Percentiles rank a stretch among this genome's conserved stretches.
phyloP scores from a whole-genome alignment of 2,329 filamentous ascomycete species.

The Trichophaea hybrida region DNA sequence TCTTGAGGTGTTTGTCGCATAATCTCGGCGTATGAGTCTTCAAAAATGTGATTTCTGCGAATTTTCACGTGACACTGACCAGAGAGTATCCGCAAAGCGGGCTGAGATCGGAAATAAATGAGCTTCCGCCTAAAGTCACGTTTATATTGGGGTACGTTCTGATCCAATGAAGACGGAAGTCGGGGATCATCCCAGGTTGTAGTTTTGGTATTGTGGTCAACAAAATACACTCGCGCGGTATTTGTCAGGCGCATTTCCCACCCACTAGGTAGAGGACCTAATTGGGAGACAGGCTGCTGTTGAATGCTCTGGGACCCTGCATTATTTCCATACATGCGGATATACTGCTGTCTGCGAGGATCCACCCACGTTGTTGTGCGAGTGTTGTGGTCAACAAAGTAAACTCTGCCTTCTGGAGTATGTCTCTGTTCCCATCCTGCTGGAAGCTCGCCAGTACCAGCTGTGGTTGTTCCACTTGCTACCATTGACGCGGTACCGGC shows the following conservation, averaged over 20 bases:
- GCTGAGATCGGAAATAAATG: conserved; percentile 98
- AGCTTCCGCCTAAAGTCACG: conserved; percentile 95
- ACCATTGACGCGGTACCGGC: conserved; percentile 59
- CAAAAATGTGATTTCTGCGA: conserved; percentile 88
- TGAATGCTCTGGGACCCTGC: conserved; percentile 77
- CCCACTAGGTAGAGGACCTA: conserved; percentile 85
- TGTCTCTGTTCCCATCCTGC: conserved; percentile 93
- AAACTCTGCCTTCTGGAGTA: conserved; percentile 85
- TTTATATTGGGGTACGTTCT: conserved; percentile 99
- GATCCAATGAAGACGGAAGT: conserved; percentile 85
- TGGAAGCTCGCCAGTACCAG: conserved; percentile 85
- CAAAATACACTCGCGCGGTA: conserved; percentile 94
- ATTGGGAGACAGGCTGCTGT: conserved; percentile 91
- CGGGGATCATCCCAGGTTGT: conserved; percentile 98
- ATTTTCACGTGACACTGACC: conserved; percentile 98
- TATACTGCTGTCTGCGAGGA: conserved; percentile 91
- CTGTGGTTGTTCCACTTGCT: conserved; percentile 86
- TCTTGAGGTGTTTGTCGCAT: conserved; percentile 91
- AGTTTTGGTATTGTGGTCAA: conserved; percentile 98
- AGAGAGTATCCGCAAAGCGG: conserved; percentile 83
- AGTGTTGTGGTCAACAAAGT: conserved; percentile 98
- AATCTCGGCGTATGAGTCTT: conserved; percentile 97
- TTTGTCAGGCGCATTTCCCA: conserved; percentile 99
- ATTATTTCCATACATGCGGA: conserved; percentile 92
- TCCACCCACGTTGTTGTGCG: conserved; percentile 98